These are phyloP conservation scores for Spergularia bocconei DNA, from an alignment of 148 eudicot genomes.

Conservation along the genomic window DNA sequence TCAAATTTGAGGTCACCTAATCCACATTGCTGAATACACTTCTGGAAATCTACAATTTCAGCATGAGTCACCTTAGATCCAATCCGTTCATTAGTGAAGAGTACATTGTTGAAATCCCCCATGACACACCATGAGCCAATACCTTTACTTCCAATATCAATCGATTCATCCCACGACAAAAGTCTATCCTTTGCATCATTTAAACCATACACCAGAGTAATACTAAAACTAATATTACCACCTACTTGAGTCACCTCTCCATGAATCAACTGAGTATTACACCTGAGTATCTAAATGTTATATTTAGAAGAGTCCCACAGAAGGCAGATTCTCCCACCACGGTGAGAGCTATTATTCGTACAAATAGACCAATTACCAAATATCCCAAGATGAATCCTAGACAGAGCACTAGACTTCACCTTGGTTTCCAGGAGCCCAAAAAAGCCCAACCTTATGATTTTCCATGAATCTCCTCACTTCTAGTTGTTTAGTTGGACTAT, in stretches of 20 bases:
- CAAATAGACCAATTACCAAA: background rate
- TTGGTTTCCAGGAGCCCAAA: background rate
- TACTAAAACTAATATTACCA: background rate
- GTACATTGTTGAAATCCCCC: background rate
- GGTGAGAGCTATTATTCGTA: background rate
- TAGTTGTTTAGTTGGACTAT: background rate
- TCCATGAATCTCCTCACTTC: background rate
- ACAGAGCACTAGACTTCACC: background rate
- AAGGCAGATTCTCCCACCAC: background rate
- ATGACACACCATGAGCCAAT: background rate
- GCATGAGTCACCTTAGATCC: too few relatives aligned
- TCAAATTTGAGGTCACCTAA: too few relatives aligned
- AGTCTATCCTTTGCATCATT: background rate
- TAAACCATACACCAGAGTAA: background rate
- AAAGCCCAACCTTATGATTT: background rate
- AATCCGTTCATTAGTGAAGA: too few relatives aligned
- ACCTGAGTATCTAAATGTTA: background rate
- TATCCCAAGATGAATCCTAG: too few relatives aligned
- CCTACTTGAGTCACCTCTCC: background rate
- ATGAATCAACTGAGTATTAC: background rate
- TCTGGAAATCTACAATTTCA: too few relatives aligned
- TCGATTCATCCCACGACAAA: background rate
- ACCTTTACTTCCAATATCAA: background rate
- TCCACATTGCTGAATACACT: too few relatives aligned
- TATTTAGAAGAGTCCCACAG: background rate